These are phyloP conservation scores for Keithomyces neogunnii DNA, from an alignment of 2,329 filamentous ascomycete genomes.

Conservation along the genomic window DNA sequence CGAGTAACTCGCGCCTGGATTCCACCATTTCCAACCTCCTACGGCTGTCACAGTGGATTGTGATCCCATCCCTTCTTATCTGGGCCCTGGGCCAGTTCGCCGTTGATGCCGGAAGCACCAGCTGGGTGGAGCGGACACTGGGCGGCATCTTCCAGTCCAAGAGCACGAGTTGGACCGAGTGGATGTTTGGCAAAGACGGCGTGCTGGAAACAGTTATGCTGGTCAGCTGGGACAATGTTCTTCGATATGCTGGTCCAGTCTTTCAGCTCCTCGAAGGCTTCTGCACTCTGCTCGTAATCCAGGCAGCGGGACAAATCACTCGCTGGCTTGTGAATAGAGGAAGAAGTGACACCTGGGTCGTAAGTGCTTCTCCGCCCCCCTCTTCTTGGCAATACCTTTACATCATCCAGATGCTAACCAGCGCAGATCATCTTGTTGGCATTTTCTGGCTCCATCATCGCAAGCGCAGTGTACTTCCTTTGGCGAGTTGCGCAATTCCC, in stretches of 20 bases:
- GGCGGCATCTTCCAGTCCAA: constrained; percentile 53
- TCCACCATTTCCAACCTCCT: constrained; percentile 62
- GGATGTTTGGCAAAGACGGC: constrained; percentile 82
- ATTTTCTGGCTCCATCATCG: constrained; percentile 83
- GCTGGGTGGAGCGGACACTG: constrained; percentile 78
- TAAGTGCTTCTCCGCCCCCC: constrained; percentile 35
- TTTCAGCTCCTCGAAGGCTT: constrained; percentile 96
- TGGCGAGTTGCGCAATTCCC: constrained; percentile 94
- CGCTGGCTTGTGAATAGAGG: constrained; percentile 91
- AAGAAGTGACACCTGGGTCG: constrained; percentile 93
- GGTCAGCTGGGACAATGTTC: constrained; percentile 78
- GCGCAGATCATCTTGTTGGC: constrained; percentile 76
- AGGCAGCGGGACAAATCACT: constrained; percentile 88
- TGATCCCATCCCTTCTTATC: constrained; percentile 80
- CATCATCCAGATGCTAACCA: constrained; percentile 22
- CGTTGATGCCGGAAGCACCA: constrained; percentile 68
- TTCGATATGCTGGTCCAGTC: constrained; percentile 85
- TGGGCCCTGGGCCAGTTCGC: constrained; percentile 96
- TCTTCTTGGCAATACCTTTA: not conserved
- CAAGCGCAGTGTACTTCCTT: constrained; percentile 89
- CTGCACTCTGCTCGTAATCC: constrained; percentile 91
- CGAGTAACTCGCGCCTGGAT: constrained; percentile 67
- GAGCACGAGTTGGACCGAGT: constrained; percentile 64
- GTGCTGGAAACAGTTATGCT: constrained; percentile 72
- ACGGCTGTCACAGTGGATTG: constrained; percentile 72